Conservation (phyloP, 495 filamentous ascomycete genomes). For the Monascus purpureus region DNA sequence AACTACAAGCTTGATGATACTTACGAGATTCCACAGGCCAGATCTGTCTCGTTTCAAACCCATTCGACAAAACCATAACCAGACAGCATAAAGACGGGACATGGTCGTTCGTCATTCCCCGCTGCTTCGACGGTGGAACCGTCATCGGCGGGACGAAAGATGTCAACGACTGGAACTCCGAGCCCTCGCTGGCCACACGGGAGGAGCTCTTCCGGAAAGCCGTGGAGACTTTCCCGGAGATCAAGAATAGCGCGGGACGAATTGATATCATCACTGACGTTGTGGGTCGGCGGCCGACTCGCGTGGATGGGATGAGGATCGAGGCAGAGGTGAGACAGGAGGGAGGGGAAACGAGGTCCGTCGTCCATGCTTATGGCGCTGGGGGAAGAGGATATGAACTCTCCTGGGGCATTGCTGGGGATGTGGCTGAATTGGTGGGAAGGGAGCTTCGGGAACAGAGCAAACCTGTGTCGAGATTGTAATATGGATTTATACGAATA, state of each 20-base stretch:
- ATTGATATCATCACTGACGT: conserved; percentile 5
- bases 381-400: conserved; percentile 33
- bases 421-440: conserved; percentile 2
- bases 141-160: conserved; percentile 42
- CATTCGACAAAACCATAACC: conserved; percentile 30
- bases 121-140: conserved; percentile 35
- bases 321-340: conserved; percentile 7
- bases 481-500: too few relatives aligned
- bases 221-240: background rate
- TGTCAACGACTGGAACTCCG: conserved; percentile 27
- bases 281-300: conserved; percentile 10
- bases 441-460: too few relatives aligned
- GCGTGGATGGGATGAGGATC: conserved; percentile 9
- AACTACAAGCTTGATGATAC: background rate
- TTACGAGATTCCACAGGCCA: conserved; percentile 3
- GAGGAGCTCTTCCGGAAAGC: conserved; percentile 16
- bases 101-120: conserved; percentile 35
- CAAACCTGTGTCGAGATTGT: too few relatives aligned
- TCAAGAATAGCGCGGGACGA: conserved; percentile 3
- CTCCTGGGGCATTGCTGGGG: conserved; percentile 10
- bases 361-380: conserved; percentile 40
- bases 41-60: conserved; percentile 7
- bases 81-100: conserved; percentile 32
- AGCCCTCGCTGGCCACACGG: conserved; percentile 16
- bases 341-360: conserved; percentile 4